phyloP scores from a whole-genome alignment of 2,329 filamentous ascomycete genomes.

The Ophiocordyceps australis region DNA sequence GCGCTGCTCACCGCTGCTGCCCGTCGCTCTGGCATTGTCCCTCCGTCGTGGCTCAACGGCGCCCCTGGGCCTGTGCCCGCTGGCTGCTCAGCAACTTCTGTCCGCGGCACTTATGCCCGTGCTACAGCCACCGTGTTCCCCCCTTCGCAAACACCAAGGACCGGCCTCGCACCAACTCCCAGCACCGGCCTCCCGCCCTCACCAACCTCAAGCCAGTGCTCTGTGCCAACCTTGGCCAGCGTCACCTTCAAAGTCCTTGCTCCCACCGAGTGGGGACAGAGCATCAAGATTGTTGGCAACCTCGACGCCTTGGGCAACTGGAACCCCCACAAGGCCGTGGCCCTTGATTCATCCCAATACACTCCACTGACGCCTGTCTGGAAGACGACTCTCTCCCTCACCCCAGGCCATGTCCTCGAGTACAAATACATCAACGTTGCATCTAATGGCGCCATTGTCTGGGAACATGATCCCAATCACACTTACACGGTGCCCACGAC shows the following conservation, averaged over 20 bases:
- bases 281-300: conserved; percentile 46
- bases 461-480: conserved; percentile 45
- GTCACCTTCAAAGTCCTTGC: conserved; percentile 45
- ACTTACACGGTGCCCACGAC: conserved; percentile 13
- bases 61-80: conserved; percentile 27
- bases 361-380: conserved; percentile 41
- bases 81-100: conserved; percentile 26
- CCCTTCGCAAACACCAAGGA: conserved; percentile 23
- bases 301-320: conserved; percentile 42
- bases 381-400: conserved; percentile 34
- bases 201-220: conserved; percentile 15
- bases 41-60: conserved; percentile 34
- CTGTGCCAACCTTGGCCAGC: conserved; percentile 24
- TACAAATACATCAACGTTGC: conserved; percentile 54
- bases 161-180: conserved; percentile 11
- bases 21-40: conserved; percentile 34
- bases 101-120: conserved; percentile 29
- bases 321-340: conserved; percentile 32
- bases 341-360: conserved; percentile 40
- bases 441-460: conserved; percentile 32
- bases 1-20: conserved; percentile 46
- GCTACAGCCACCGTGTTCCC: conserved; percentile 31
- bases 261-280: conserved; percentile 41
- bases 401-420: conserved; percentile 34
- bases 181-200: conserved; percentile 7